Evolutionary conservation across 164 flowering plant genomes (phyloP).

Genomic region (Akebia trifoliata): DNA sequence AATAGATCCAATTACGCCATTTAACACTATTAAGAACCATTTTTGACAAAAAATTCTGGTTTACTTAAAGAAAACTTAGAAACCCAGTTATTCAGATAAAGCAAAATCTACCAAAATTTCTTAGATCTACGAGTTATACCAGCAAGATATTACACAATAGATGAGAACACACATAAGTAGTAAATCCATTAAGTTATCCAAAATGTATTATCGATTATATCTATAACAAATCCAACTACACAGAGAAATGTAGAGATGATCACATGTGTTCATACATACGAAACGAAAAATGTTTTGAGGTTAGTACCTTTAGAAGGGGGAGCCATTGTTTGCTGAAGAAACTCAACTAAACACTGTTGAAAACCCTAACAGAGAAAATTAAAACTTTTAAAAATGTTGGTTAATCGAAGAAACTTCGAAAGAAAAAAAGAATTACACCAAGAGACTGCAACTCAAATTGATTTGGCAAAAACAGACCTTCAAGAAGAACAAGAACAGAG

Average conservation of each 20-base stretch:
- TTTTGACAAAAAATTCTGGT: no score
- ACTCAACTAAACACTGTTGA: background rate
- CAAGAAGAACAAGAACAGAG: background rate
- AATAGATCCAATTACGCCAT: no score
- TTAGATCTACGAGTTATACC: no score
- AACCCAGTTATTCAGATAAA: no score
- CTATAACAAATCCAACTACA: background rate
- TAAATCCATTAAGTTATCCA: background rate
- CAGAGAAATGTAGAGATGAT: background rate
- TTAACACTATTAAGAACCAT: no score
- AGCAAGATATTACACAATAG: no score
- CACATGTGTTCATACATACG: background rate
- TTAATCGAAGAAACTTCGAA: background rate
- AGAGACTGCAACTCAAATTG: no score
- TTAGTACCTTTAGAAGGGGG: slow-evolving; percentile 18
- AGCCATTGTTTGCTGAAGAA: slow-evolving; percentile 10
- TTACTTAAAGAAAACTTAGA: no score
- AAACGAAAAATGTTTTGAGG: background rate
- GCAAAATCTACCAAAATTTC: no score
- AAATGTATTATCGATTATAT: background rate
- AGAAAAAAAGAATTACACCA: background rate
- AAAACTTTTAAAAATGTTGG: background rate
- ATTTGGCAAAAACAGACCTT: no score
- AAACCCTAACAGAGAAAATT: no score
- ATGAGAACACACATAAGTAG: background rate